Evolutionary conservation across 2,329 filamentous ascomycete genomes (phyloP), one percentile per base, ranked within the genome.

Genomic region (Neonectria punicea): DNA sequence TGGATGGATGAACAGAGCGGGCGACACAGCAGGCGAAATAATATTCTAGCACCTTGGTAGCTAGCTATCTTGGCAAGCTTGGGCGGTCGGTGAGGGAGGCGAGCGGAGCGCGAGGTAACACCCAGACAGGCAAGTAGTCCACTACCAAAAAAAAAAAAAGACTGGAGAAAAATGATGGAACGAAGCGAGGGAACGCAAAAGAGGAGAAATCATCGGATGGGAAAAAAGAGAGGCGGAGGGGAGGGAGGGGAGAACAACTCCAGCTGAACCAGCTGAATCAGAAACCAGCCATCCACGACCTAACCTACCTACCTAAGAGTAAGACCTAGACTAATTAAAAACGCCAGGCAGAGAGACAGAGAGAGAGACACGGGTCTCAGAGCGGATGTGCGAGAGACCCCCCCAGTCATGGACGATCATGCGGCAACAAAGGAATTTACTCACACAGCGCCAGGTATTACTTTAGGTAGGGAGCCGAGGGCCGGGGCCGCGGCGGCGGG

Each of bases 381-480:
- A 25, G 25, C 25, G 25, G 25, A 25, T 25, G 25, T 25, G 25
- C 22, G 22, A 22, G 22, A 22, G 22, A n/a, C n/a, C 22, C 22
- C 20, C 22, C 22, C 3, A 22, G 22, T 25, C 25, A 25, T 25
- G 25, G 25, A 25, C 25, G 25, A 44, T 58, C 55, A 57, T 57
- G 58, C 58, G 58, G 30, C 11, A 18, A 50, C 47, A 60, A 46
- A 43, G 34, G 49, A 60, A 25, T 25, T 25, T 25, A 25, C 3
- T 25, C 5, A 25, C 25, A 6, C 25, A 25, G 25, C 25, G 25
- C 25, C 25, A 25, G 25, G 25, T 25, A 25, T 25, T 25, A 25
- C 25, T 25, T 25, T 49, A 44, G 41, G 47, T 16, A 30, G 25
- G 25, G 13, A 39, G 36, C 22, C 34, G 34, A 36, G 34, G 34